Percentiles rank a stretch among this genome's conserved stretches.
phyloP scores from a whole-genome alignment of 441 rosid genomes.

The Geranium incanum region DNA sequence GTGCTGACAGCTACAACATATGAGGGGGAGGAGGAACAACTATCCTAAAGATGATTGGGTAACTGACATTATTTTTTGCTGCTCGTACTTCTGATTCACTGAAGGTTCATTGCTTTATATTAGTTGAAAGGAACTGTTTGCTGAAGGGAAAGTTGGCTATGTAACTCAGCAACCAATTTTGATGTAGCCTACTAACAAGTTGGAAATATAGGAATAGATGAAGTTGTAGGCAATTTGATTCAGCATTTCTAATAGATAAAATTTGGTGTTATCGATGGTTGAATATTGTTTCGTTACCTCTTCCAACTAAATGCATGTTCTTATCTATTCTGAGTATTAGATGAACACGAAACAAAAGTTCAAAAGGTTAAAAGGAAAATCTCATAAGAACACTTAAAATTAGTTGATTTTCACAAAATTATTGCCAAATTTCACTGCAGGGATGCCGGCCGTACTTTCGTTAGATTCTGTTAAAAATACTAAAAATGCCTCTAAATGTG shows the following conservation, averaged over 20 bases:
- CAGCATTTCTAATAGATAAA: not conserved
- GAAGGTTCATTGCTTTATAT: not conserved
- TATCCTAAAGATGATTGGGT: not conserved
- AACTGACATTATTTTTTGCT: slow-evolving; percentile 9
- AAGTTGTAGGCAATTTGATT: not conserved
- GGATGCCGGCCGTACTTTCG: too few relatives aligned
- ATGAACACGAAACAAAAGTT: too few relatives aligned
- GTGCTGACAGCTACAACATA: too few relatives aligned
- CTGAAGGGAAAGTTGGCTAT: not conserved
- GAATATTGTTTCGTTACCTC: not conserved
- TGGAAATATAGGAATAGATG: not conserved
- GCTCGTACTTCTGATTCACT: slow-evolving; percentile 1
- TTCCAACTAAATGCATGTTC: too few relatives aligned
- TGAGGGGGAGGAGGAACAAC: not conserved
- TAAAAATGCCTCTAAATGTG: too few relatives aligned
- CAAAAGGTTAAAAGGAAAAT: too few relatives aligned
- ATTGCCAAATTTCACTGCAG: too few relatives aligned
- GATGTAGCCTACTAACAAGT: slow-evolving; percentile 15
- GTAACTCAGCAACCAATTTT: slow-evolving; percentile 23
- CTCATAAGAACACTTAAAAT: too few relatives aligned
- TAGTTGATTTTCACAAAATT: too few relatives aligned
- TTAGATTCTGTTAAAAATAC: too few relatives aligned
- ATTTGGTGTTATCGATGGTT: not conserved
- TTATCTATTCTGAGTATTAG: too few relatives aligned
- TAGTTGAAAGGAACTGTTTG: too few relatives aligned